Percentiles rank a stretch among this genome's conserved stretches.
phyloP scores from a whole-genome alignment of 495 filamentous ascomycete genomes.

The Aspergillus leporis region DNA sequence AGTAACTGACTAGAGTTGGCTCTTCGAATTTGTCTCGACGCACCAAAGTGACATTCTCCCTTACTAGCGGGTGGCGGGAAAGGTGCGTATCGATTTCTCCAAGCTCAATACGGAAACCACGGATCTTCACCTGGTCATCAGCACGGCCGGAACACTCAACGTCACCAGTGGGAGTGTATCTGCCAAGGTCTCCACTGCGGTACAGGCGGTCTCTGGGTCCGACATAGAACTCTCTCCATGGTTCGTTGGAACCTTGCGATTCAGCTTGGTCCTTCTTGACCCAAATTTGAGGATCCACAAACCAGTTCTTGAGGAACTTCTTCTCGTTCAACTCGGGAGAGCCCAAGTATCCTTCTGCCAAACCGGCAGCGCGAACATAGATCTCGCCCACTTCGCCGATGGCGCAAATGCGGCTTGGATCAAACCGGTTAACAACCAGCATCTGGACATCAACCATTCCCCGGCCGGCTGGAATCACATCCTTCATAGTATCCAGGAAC shows the following conservation, averaged over 20 bases:
- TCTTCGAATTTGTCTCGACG: slow-evolving; percentile 89
- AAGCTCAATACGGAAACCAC: slow-evolving; percentile 93
- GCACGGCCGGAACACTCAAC: slow-evolving; percentile 76
- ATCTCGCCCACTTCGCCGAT: slow-evolving; percentile 87
- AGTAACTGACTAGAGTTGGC: slow-evolving; percentile 83
- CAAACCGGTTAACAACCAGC: slow-evolving; percentile 81
- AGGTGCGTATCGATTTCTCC: slow-evolving; percentile 90
- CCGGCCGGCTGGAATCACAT: slow-evolving; percentile 82
- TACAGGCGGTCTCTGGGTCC: slow-evolving; percentile 89
- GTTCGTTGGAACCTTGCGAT: slow-evolving; percentile 37
- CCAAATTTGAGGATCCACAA: slow-evolving; percentile 76
- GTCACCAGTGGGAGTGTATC: slow-evolving; percentile 71
- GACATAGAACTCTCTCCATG: slow-evolving; percentile 78
- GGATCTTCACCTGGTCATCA: slow-evolving; percentile 93
- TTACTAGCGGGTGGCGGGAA: slow-evolving; percentile 72
- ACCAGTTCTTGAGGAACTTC: slow-evolving; percentile 92
- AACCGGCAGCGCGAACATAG: slow-evolving; percentile 81
- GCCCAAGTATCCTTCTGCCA: slow-evolving; percentile 85
- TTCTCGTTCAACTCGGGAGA: slow-evolving; percentile 66
- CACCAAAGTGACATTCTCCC: slow-evolving; percentile 87
- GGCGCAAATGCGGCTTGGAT: slow-evolving; percentile 69
- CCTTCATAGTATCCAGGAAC: slow-evolving; percentile 69
- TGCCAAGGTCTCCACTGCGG: slow-evolving; percentile 77
- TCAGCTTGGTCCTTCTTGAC: slow-evolving; percentile 57
- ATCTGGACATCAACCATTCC: slow-evolving; percentile 95